phyloP scores from a whole-genome alignment of 2,329 filamentous ascomycete species.

The Sodiomyces alkalinus region DNA sequence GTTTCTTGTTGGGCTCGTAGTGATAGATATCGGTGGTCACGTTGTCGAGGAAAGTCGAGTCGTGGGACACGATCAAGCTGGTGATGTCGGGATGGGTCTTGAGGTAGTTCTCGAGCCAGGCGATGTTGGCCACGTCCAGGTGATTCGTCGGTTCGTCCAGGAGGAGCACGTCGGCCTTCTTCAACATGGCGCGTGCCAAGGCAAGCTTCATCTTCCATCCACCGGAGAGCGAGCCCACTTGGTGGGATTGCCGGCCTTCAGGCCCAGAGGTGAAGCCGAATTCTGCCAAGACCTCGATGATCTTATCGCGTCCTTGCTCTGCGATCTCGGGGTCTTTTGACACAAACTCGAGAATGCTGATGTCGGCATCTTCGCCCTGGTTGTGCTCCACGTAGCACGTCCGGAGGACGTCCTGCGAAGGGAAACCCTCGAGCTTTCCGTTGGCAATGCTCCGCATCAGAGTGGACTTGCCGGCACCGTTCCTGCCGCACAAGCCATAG shows the following conservation, averaged over 20 bases:
- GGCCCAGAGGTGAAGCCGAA: conserved; percentile 89
- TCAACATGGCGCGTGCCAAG: conserved; percentile 87
- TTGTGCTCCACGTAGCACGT: conserved; percentile 99
- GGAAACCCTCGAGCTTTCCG: conserved; percentile 95
- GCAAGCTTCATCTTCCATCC: conserved; percentile 99
- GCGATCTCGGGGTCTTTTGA: conserved; percentile 77
- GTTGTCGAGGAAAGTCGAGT: conserved; percentile 91
- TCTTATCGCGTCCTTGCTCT: conserved; percentile 63
- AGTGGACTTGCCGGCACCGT: conserved; percentile 97
- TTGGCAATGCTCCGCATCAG: conserved; percentile 93
- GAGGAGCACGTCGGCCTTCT: conserved; percentile 88
- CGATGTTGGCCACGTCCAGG: conserved; percentile 88
- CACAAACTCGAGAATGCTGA: conserved; percentile 89
- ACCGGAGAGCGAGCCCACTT: conserved; percentile 87
- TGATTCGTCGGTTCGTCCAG: conserved; percentile 99
- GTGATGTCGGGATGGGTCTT: conserved; percentile 95
- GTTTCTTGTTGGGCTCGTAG: conserved; percentile 91
- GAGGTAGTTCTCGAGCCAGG: conserved; percentile 90
- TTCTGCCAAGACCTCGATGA: conserved; percentile 70
- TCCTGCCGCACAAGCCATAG: conserved; percentile 92
- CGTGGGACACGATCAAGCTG: conserved; percentile 94
- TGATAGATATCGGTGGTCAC: conserved; percentile 99
- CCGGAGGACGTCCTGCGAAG: conserved; percentile 75
- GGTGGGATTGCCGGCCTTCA: conserved; percentile 74
- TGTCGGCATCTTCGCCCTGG: conserved; percentile 92